Base-by-base conservation (phyloP, 805 yeast species). In the Sugiyamaella chiloensis region DNA sequence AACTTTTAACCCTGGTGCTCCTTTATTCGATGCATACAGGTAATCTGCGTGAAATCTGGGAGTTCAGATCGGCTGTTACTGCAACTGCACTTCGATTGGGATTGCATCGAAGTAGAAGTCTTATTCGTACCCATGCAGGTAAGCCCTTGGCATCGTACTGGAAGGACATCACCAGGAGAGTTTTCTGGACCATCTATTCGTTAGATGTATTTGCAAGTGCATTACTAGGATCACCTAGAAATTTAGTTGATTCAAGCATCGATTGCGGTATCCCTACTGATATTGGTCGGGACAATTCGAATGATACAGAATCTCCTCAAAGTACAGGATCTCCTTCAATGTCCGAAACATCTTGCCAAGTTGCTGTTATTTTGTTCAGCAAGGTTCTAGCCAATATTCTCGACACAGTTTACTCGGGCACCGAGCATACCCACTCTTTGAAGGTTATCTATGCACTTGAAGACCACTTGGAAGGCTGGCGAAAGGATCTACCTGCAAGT, bases 21-120 rank as follows among this genome's bases (percentile, higher is more conserved):
- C 78, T 84, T 49, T 86, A 85, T 60, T 82, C 86, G 60, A 67
- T 85, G 30, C 81, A 82, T 31, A 77, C 78, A 4, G 95, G 95
- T 16, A 89, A 85, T 62, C 76, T 81, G 37, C 74, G 81, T 6
- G 81, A 87, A 1, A 74, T 88, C 51, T 88, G 87, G 67, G 84
- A 83, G 45, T 71, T 85, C 35, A 73, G 96, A 50, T 90, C 91
- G 36, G 73, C 81, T 55, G 81, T 84, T 5, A 79, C 84, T 9
- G 81, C 88, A 23, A 85, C 87, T 90, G 83, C 90, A 3, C 95
- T 87, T 58, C 93, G 88, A 57, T 68, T 89, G 45, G 77, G 96
- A 56, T 70, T 89, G 39, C 95, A 88, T 62, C 73, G 95, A 56
- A 85, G 95, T 64, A 96, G 95, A 7, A 50, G 54, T 27, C 81